Base-by-base conservation (phyloP, 768 basidiomycete species). In the Coprinellus micaceus region DNA sequence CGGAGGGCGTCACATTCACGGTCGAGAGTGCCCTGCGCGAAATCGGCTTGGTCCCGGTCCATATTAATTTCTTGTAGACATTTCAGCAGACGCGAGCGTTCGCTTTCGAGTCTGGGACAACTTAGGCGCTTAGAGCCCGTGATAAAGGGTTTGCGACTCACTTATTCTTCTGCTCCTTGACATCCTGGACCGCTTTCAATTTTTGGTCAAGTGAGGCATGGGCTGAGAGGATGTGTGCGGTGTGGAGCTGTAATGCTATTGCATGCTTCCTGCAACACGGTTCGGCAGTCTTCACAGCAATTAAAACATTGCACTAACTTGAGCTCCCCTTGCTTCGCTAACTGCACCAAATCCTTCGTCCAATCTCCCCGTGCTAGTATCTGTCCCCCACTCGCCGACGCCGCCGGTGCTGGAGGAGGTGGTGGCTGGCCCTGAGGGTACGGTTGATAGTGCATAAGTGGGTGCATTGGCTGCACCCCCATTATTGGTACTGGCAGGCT, bases 151-250 rank as follows among this genome's bases (percentile, higher is more conserved):
- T 33, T 6, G 13, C 24, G 30, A 60, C 82, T 44, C 65, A 91
- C 90, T 88, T 86, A 68, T 92, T 91, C 69, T 86, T 87, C 73
- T 93, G 91, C 68, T 91, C 90, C 52, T 82, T 82, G 44, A 93
- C 74, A 66, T 92, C 90, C 70, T 92, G 87, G 15, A 93, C 82
- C 7, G 86, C 81, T 61, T 84, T 89, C 59, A 80, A 81, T 67
- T 91, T 91, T 67, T 87, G 82, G 58, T 91, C 88, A 4, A 93
- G 74, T 28, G 85, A 80, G 1, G 88, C 84, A 67, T 93, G 90
- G 5, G 89, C 89, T 6, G 91, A 90, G 2, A 93, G 74, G 41
- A 93, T 90, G 66, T 93, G 89, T 10, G 91, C 90, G 12, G 91
- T 93, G 61, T 93, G 91, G 33, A 93, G 73, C 68, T 93, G 91